Evolutionary conservation across 345 rosid genomes (phyloP).

Genomic region (Chamaenerion angustifolium): DNA sequence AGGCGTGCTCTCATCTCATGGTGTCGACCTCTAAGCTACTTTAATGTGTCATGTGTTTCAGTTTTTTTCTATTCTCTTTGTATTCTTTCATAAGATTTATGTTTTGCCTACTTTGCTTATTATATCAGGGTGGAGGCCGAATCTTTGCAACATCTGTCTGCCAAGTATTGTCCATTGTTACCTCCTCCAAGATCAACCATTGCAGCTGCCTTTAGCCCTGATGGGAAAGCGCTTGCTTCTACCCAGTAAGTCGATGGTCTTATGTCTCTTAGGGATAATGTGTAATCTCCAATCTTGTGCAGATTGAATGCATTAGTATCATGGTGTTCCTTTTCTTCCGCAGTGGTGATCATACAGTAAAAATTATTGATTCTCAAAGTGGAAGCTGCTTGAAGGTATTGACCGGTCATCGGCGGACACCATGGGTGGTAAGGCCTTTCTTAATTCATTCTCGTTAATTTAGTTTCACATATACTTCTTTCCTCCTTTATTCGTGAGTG

Average conservation of each 20-base stretch:
- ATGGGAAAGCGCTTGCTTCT: conserved; percentile 68
- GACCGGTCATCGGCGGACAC: conserved; percentile 90
- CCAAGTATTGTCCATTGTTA: conserved; percentile 49
- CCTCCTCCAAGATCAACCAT: conserved; percentile 85
- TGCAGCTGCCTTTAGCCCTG: conserved; percentile 77
- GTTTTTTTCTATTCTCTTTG: conserved; percentile 1
- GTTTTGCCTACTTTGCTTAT: conserved; percentile 4
- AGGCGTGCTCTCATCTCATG: conserved; percentile 59
- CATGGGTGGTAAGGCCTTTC: conserved; percentile 84
- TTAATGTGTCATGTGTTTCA: too few relatives aligned
- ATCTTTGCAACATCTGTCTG: conserved; percentile 53
- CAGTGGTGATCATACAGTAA: conserved; percentile 87
- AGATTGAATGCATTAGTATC: not conserved
- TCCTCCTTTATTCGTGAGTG: not conserved
- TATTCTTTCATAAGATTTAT: not conserved
- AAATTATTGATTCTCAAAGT: conserved; percentile 77
- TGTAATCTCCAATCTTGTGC: not conserved
- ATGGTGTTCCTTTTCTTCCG: conserved; percentile 8
- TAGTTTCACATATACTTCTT: not conserved
- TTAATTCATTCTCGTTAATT: not conserved
- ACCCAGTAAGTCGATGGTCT: conserved; percentile 48
- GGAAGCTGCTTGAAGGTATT: conserved; percentile 89
- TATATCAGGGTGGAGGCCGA: conserved; percentile 62
- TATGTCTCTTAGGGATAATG: not conserved
- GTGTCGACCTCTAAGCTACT: conserved; percentile 9